Evolutionary conservation across 768 basidiomycete species (phyloP).

Genomic region (Jaapia argillacea): DNA sequence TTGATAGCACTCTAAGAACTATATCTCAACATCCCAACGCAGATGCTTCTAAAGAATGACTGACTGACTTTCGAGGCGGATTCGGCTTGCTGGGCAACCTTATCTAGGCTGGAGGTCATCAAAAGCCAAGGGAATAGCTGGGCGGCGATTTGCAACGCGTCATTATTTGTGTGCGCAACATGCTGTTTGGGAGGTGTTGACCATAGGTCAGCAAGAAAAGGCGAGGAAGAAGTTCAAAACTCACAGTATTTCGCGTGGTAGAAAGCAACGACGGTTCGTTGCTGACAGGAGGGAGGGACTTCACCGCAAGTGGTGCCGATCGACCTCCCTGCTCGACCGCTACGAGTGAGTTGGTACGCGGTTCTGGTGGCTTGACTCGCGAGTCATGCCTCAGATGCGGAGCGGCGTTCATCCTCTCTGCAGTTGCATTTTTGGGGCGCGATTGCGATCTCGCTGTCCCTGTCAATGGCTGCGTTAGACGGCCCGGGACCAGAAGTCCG

Average conservation of each 20-base stretch:
- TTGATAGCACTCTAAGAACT: conserved; percentile 33
- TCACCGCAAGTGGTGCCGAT: not conserved
- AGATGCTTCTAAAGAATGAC: conserved; percentile 1
- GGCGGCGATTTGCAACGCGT: conserved; percentile 36
- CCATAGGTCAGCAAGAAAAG: not conserved
- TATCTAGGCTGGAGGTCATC: conserved; percentile 48
- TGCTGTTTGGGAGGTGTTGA: not conserved
- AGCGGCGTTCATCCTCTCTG: too few relatives aligned
- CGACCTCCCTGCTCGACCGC: not conserved
- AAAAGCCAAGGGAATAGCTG: conserved; percentile 50
- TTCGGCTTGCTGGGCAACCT: conserved; percentile 33
- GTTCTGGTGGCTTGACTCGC: too few relatives aligned
- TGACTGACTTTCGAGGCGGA: conserved; percentile 22
- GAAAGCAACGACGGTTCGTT: too few relatives aligned
- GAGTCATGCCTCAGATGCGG: too few relatives aligned
- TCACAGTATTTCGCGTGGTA: not conserved
- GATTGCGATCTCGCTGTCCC: too few relatives aligned
- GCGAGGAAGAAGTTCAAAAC: not conserved
- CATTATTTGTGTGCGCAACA: conserved; percentile 1
- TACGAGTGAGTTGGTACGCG: not conserved
- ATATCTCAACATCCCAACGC: not conserved
- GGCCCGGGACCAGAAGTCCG: too few relatives aligned
- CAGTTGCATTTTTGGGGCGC: too few relatives aligned
- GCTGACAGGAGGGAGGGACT: too few relatives aligned
- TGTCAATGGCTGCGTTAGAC: too few relatives aligned